Conservation (phyloP, 1,139 yeast species). For the Pichia sorboxylosa region DNA sequence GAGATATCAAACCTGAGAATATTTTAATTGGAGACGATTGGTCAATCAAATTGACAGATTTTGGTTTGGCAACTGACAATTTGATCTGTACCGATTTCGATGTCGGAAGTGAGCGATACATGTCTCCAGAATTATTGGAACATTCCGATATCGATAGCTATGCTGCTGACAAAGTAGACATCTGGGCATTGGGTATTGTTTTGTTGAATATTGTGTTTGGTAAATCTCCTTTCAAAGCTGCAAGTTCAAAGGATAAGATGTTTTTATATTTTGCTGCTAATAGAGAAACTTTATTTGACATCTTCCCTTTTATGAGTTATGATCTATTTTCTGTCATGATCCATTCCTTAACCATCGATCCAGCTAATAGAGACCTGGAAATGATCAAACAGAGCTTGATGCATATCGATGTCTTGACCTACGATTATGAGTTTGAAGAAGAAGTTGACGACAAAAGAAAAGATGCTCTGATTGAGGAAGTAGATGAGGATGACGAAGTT, state of each 20-base stretch:
- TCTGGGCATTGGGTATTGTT: conserved; percentile 90
- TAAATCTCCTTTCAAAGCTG: conserved; percentile 79
- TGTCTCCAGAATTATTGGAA: conserved; percentile 91
- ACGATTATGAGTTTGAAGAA: conserved; percentile 51
- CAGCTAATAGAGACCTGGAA: conserved; percentile 63
- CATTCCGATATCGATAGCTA: conserved; percentile 45
- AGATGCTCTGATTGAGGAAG: conserved; percentile 4
- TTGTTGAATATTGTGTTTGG: conserved; percentile 79
- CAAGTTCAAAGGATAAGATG: conserved; percentile 74
- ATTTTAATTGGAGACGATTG: conserved; percentile 86
- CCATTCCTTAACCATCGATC: conserved; percentile 72
- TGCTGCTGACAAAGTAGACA: conserved; percentile 78
- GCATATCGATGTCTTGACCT: conserved; percentile 56
- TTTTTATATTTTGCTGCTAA: conserved; percentile 80
- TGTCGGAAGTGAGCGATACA: conserved; percentile 87
- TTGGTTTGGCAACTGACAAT: conserved; percentile 82
- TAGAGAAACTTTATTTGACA: conserved; percentile 84
- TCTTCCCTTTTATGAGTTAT: conserved; percentile 79
- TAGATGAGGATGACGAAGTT: conserved; percentile 8
- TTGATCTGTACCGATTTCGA: conserved; percentile 65
- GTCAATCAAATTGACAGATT: conserved; percentile 91
- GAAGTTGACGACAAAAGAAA: conserved; percentile 25
- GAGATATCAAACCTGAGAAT: conserved; percentile 90
- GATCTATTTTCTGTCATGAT: conserved; percentile 79
- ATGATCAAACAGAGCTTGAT: conserved; percentile 49